phyloP scores from a whole-genome alignment of 2,329 filamentous ascomycete species.

The Trichoderma harzianum region DNA sequence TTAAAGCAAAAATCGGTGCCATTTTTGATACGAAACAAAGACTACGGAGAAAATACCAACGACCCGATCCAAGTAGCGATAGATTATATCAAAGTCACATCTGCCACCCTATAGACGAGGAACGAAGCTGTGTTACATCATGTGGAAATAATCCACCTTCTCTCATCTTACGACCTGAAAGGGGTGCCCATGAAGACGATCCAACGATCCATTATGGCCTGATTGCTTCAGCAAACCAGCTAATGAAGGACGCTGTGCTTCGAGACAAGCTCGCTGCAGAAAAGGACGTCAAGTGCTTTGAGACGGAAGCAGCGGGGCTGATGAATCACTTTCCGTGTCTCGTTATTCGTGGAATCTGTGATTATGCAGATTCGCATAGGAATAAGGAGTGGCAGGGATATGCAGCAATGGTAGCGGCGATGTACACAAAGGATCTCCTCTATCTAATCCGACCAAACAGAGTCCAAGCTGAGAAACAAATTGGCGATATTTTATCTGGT shows the following conservation, averaged over 20 bases:
- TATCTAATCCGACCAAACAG: accelerated
- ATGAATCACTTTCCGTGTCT: not conserved
- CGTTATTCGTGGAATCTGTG: not conserved
- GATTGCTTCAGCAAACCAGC: not conserved
- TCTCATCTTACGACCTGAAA: not conserved
- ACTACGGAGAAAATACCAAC: not conserved
- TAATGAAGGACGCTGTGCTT: not conserved
- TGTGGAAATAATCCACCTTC: not conserved
- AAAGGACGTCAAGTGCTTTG: not conserved
- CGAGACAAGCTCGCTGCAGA: not conserved
- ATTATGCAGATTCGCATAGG: not conserved
- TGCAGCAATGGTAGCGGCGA: not conserved
- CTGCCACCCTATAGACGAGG: not conserved
- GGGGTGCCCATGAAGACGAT: not conserved
- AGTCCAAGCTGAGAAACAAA: not conserved
- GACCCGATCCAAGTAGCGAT: not conserved
- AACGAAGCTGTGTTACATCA: accelerated
- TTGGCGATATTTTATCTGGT: not conserved
- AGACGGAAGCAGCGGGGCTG: not conserved
- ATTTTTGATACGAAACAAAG: not conserved
- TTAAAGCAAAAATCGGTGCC: not conserved
- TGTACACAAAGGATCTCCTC: not conserved
- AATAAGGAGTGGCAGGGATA: not conserved
- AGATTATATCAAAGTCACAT: not conserved
- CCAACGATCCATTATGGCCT: not conserved